Conservation (phyloP, 2,329 filamentous ascomycete genomes). For the Lecanicillium sp. region DNA sequence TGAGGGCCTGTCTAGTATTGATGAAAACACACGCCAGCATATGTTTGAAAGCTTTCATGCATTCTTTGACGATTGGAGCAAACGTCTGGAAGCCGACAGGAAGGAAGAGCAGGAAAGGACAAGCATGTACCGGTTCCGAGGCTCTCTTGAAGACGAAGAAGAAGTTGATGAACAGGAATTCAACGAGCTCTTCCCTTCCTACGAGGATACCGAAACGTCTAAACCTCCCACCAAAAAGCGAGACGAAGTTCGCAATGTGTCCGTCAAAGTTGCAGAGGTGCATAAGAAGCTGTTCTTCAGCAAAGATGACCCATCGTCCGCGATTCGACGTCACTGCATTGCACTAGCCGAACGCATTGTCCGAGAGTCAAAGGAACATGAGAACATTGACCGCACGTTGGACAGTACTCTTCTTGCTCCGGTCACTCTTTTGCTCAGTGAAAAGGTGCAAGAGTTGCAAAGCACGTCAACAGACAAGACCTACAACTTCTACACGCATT, state of each 20-base stretch:
- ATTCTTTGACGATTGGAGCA: constrained; percentile 75
- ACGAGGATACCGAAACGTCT: constrained; percentile 42
- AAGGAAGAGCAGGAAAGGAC: constrained; percentile 63
- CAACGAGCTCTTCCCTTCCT: constrained; percentile 72
- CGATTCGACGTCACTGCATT: constrained; percentile 36
- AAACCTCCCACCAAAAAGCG: constrained; percentile 19
- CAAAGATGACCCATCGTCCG: constrained; percentile 28
- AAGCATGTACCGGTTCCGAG: constrained; percentile 77
- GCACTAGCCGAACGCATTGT: constrained; percentile 31
- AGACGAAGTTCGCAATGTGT: constrained; percentile 42
- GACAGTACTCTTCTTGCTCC: constrained; percentile 56
- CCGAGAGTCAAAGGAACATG: constrained; percentile 18
- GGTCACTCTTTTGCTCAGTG: constrained; percentile 56
- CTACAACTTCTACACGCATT: constrained; percentile 87
- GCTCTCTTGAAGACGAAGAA: constrained; percentile 68
- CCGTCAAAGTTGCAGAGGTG: constrained; percentile 51
- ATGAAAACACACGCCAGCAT: constrained; percentile 35
- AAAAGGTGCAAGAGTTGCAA: constrained; percentile 41
- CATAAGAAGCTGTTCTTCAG: constrained; percentile 48
- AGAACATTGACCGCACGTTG: constrained; percentile 24
- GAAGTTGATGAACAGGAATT: constrained; percentile 68
- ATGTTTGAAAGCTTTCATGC: constrained; percentile 60
- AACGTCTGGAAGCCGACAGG: constrained; percentile 67
- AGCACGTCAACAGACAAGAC: constrained; percentile 24
- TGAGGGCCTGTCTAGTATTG: constrained; percentile 35